Evolutionary conservation across 1,284 basidiomycete genomes (phyloP), one percentile per base, ranked within the genome.

Genomic region (Ustilago loliicola): DNA sequence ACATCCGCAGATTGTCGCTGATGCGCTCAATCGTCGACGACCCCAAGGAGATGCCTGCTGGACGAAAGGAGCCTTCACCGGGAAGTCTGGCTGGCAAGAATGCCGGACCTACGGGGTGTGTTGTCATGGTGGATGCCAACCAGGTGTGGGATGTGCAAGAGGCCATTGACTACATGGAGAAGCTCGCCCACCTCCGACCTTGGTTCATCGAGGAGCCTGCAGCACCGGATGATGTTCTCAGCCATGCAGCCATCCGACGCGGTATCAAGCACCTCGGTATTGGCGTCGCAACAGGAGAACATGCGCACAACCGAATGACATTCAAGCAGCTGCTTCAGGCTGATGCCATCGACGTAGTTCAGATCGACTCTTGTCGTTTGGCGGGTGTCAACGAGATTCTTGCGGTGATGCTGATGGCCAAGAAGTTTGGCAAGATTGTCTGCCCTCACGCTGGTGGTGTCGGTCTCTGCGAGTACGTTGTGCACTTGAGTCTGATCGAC

Each of bases 101-200:
- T 80, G 95, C 95, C 7, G 94, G 95, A 11, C 94, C 94, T 2
- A 94, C 95, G 0, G 95, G 96, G 15, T 91, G 92, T 56, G 95
- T 97, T 27, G 89, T 97, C 71, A 98, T 98, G 95, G 94, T 98
- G 76, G 95, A 98, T 86, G 93, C 95, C 56, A 98, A 98, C 88
- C 95, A 96, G 87, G 94, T 98, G 23, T 98, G 95, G 95, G 95
- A 97, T 82, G 96, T 98, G 21, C 89, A 91, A 48, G 91, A 96
- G 87, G 95, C 95, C 3, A 93, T 97, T 83, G 93, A 96, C 61
- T 97, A 96, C 87, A 93, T 96, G 79, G 91, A 91, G 83, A 89
- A 91, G 74, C 89, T 98, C 40, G 90, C 91, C 80, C 90, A 91
- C 66, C 91, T 96, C 87, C 93, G 92, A 84, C 95, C 95, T n/a